A percentile compares a stretch with the other conserved stretches of the same genome.
These are phyloP conservation scores for Rhizoclosmatium hyalinum DNA, from an alignment of 371 early-diverging fungal species.

Conservation along the genomic window DNA sequence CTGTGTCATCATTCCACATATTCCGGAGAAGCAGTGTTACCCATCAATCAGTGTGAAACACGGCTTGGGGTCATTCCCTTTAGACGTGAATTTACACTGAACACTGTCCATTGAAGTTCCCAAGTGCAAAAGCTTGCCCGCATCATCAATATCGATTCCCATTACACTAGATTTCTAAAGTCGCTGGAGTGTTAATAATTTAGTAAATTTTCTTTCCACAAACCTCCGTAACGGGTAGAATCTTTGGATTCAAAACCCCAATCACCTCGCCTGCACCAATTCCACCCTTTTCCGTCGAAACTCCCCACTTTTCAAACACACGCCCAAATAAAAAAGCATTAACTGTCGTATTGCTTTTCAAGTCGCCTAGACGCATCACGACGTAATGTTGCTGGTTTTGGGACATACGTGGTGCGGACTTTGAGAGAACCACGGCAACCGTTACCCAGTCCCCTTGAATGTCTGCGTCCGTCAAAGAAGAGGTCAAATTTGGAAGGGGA, in stretches of 20 bases:
- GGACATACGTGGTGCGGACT: constrained; percentile 31
- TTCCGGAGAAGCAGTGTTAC: constrained; percentile 15
- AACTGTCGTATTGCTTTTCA: constrained; percentile 31
- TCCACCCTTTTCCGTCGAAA: constrained; percentile 42
- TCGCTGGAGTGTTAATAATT: neutral
- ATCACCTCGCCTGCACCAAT: constrained; percentile 49
- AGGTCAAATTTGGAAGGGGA: constrained; percentile 3
- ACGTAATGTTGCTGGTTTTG: constrained; percentile 37
- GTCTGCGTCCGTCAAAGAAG: constrained; percentile 37
- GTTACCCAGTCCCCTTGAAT: constrained; percentile 52
- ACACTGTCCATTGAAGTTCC: constrained; percentile 45
- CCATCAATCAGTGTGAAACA: constrained; percentile 39
- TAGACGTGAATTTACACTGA: constrained; percentile 37
- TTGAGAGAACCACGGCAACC: constrained; percentile 45
- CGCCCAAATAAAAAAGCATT: constrained; percentile 45
- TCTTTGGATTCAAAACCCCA: constrained; percentile 48
- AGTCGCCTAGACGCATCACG: constrained; percentile 44
- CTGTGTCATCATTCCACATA: neutral
- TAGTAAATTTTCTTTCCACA: neutral
- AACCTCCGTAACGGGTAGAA: constrained; percentile 48
- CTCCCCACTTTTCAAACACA: constrained; percentile 32
- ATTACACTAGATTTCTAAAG: constrained; percentile 32
- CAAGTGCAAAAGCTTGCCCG: constrained; percentile 47
- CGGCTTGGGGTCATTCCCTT: constrained; percentile 19
- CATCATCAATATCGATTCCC: constrained; percentile 41